A percentile compares a stretch with the other conserved stretches of the same genome.
These are phyloP conservation scores for Fusarium sp. DNA, from an alignment of 2,329 filamentous ascomycete species.

Conservation along the genomic window DNA sequence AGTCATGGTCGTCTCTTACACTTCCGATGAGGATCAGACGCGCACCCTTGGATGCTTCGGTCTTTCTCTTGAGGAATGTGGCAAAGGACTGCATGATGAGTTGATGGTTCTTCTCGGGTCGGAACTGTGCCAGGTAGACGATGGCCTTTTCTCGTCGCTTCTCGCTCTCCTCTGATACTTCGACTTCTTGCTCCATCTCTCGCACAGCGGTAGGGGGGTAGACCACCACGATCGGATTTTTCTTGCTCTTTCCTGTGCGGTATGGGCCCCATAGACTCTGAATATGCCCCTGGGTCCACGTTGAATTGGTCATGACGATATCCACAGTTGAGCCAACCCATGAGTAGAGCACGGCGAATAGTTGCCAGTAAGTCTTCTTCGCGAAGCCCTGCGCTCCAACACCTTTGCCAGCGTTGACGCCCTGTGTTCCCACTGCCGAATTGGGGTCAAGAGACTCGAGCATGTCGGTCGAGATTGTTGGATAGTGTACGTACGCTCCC, in stretches of 20 bases:
- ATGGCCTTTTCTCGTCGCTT: constrained; percentile 75
- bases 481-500: constrained; percentile 96
- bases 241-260: constrained; percentile 57
- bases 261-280: constrained; percentile 79
- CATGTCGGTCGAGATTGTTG: constrained; percentile 99
- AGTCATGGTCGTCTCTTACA: constrained; percentile 85
- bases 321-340: constrained; percentile 86
- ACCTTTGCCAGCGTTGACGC: constrained; percentile 87
- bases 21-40: constrained; percentile 88
- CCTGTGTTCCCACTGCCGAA: constrained; percentile 68
- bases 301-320: constrained; percentile 97
- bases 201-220: constrained; percentile 93
- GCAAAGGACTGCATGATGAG: constrained; percentile 88
- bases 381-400: constrained; percentile 73
- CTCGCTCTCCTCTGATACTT: constrained; percentile 76
- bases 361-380: constrained; percentile 87
- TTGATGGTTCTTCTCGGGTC: constrained; percentile 95
- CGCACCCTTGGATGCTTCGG: constrained; percentile 63
- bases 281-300: constrained; percentile 91
- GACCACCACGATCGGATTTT: constrained; percentile 75
- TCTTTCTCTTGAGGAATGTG: constrained; percentile 70
- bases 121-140: constrained; percentile 96
- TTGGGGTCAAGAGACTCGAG: constrained; percentile 79
- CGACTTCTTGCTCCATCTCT: constrained; percentile 80
- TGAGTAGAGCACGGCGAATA: constrained; percentile 86